Percentiles rank a stretch among this genome's conserved stretches.
Conservation (phyloP, 768 basidiomycete species). For the Mycena metata region DNA sequence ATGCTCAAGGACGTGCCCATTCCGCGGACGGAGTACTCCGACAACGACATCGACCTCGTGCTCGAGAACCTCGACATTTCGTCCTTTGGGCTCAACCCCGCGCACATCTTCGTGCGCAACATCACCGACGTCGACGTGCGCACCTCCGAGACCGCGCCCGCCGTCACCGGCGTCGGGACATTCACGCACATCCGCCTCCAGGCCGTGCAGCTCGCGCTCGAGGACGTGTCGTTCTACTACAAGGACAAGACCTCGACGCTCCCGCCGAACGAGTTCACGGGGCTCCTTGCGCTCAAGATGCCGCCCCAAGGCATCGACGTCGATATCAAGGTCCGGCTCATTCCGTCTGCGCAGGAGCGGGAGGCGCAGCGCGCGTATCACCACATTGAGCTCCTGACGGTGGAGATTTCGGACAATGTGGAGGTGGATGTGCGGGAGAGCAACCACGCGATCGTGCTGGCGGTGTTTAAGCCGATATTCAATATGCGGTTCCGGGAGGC, state of each 20-base stretch:
- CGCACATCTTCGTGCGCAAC: constrained; percentile 77
- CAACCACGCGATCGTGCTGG: constrained; percentile 72
- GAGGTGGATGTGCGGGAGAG: constrained; percentile 66
- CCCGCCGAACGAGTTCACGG: constrained; percentile 69
- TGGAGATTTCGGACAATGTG: constrained; percentile 70
- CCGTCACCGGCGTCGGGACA: constrained; percentile 70
- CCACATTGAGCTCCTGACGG: constrained; percentile 66
- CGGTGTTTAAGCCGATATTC: constrained; percentile 74
- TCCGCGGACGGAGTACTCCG: constrained; percentile 82
- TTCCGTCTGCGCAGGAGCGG: constrained; percentile 67
- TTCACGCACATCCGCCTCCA: constrained; percentile 75
- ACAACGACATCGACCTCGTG: constrained; percentile 76
- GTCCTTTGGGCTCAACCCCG: constrained; percentile 71
- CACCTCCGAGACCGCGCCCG: constrained; percentile 46
- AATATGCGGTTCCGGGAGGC: constrained; percentile 68
- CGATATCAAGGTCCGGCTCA: constrained; percentile 73
- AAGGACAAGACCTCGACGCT: constrained; percentile 56
- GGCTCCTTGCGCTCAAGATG: constrained; percentile 70
- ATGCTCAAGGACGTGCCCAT: constrained; percentile 74
- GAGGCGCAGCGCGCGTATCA: constrained; percentile 63
- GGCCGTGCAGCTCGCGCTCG: constrained; percentile 72
- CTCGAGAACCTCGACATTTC: constrained; percentile 82
- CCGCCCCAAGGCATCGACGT: constrained; percentile 77
- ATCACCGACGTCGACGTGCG: constrained; percentile 67
- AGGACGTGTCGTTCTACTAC: constrained; percentile 82